Base-by-base conservation (phyloP, 2,329 filamentous ascomycete genomes). In the Trichoderma sp. region DNA sequence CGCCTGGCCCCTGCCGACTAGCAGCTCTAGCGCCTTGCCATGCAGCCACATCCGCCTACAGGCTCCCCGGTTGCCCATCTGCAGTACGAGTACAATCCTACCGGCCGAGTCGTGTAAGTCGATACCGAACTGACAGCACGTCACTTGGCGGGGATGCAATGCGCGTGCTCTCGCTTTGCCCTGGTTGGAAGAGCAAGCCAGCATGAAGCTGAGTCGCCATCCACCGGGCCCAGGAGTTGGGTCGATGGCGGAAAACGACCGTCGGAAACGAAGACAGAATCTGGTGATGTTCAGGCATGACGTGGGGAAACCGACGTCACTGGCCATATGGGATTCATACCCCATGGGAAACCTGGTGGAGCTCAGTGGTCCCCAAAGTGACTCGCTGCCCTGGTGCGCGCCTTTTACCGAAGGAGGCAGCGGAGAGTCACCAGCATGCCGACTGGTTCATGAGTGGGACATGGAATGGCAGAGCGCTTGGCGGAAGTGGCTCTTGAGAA, bases 251-350 rank as follows among this genome's bases (percentile, higher is more conserved):
- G 14, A 45, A 4, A 4, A 30, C 15, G 15, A 43, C 15, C n/a
- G 47, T 19, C 10, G 48, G 47, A 28, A 52, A 21, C 24, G 28
- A 52, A 54, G 17, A 45, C 7, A 7, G 15, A 41, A 52, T 21
- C 10, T 52, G 59, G 39, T n/a, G 59, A 54, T 54, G n/a, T 28
- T 41, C 50, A 19, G 12, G 17, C 12, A 24, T 19, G 28, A 6
- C 66, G 64, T 66, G 66, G 64, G 55, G 66, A 59, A 50, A 48
- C 5, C 66, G 66, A 67, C 66, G 66, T 67, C 66, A 67, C 63
- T 12, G 43, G 45, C 62, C 43, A 28, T 50, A 48, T 48, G 44
- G 51, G 17, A 28, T 28, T 51, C 47, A 54, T 54, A 50, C 59
- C 45, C 30, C 34, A 62, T 54, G 26, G 26, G 28, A 44, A 24